These are phyloP conservation scores for Dillenia turbinata DNA, from an alignment of 164 flowering plant genomes.

Conservation along the genomic window DNA sequence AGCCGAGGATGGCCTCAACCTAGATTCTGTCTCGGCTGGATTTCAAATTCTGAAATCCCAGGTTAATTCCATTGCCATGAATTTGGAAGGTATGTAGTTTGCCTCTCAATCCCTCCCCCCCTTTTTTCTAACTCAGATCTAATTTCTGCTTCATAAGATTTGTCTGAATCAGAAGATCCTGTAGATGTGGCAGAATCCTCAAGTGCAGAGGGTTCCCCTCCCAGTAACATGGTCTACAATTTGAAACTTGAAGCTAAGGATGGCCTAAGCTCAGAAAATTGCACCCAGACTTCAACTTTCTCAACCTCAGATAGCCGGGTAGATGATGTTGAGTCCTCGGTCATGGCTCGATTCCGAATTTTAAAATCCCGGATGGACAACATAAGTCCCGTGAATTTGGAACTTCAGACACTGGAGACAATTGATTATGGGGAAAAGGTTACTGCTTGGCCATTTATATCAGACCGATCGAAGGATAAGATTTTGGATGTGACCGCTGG, in stretches of 20 bases:
- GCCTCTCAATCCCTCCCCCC: neutral
- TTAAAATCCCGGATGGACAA: constrained; percentile 35
- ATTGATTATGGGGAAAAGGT: constrained; percentile 3
- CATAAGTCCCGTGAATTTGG: constrained; percentile 11
- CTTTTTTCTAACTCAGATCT: neutral
- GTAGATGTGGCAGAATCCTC: neutral
- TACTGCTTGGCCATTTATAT: constrained; percentile 9
- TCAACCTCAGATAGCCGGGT: constrained; percentile 5
- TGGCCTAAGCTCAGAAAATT: neutral
- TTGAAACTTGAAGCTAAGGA: constrained; percentile 8
- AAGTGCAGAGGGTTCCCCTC: constrained; percentile 4
- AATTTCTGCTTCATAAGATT: constrained; percentile 8
- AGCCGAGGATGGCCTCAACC: constrained; percentile 3
- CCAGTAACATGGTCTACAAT: constrained; percentile 5
- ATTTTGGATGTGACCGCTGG: neutral
- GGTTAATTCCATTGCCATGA: constrained; percentile 19
- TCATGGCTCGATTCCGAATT: constrained; percentile 39
- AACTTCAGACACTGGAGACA: constrained; percentile 6
- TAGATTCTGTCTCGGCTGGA: constrained; percentile 1
- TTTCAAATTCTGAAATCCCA: constrained; percentile 11
- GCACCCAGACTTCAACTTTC: constrained; percentile 11
- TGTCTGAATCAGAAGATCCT: constrained; percentile 4
- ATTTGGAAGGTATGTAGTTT: constrained; percentile 17
- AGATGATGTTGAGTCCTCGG: constrained; percentile 35
- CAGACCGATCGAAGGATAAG: constrained; percentile 10